Evolutionary conservation across 805 yeast genomes (phyloP).

Genomic region (Clavispora santaluciae): DNA sequence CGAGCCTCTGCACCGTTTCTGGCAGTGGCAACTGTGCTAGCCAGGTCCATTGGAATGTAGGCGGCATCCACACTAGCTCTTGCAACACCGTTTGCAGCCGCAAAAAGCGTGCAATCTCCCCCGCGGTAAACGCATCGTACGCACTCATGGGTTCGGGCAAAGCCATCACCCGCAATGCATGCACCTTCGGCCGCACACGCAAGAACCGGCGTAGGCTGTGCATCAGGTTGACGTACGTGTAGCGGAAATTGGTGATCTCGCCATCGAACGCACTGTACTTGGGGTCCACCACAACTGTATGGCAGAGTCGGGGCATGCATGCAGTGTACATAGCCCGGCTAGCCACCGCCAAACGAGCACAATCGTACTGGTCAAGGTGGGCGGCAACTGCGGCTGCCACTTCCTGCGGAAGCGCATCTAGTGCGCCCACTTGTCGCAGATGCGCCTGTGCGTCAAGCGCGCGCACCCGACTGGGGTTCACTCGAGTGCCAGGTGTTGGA

Average conservation of each 20-base stretch:
- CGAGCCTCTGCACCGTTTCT: conserved; percentile 18
- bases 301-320: conserved; percentile 30
- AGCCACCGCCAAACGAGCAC: conserved; percentile 5
- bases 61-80: conserved; percentile 31
- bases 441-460: background rate
- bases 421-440: background rate
- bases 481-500: too few species aligned
- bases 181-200: conserved; percentile 12
- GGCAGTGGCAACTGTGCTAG: conserved; percentile 29
- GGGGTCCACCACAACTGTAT: conserved; percentile 35
- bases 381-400: background rate
- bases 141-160: conserved; percentile 41
- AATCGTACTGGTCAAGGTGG: conserved; percentile 8
- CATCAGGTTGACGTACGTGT: conserved; percentile 32
- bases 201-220: conserved; percentile 24
- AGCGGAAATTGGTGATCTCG: conserved; percentile 13
- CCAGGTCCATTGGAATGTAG: conserved; percentile 24
- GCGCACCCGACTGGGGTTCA: too few species aligned
- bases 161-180: conserved; percentile 26
- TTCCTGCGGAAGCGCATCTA: background rate
- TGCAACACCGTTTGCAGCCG: conserved; percentile 17
- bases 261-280: conserved; percentile 30
- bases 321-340: conserved; percentile 1
- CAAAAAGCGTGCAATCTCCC: conserved; percentile 23
- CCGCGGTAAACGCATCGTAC: conserved; percentile 27